Evolutionary conservation across 805 yeast species (phyloP).

Genomic region (Candida nonsorbophila): DNA sequence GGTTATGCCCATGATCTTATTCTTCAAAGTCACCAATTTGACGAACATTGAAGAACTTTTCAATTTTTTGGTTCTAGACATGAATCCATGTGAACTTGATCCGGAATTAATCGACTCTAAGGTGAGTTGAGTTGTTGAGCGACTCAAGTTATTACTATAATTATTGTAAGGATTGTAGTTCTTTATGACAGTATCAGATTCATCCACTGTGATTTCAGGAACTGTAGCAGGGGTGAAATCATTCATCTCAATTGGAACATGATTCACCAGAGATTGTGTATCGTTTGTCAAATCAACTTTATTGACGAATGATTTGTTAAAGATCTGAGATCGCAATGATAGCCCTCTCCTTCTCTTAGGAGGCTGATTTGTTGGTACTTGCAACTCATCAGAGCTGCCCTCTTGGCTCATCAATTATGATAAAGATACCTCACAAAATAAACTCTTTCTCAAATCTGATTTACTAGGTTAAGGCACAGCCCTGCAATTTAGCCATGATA

Average conservation of each 20-base stretch:
- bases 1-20: constrained; percentile 41
- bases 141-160: constrained; percentile 8
- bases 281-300: background rate
- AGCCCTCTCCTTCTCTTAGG: constrained; percentile 55
- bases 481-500: no score
- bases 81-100: constrained; percentile 12
- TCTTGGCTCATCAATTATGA: background rate
- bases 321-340: constrained; percentile 60
- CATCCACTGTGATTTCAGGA: constrained; percentile 19
- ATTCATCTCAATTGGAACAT: background rate
- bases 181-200: constrained; percentile 1
- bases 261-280: constrained; percentile 1
- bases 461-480: no score
- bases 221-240: constrained; percentile 1
- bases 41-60: constrained; percentile 9
- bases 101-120: constrained; percentile 11
- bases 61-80: constrained; percentile 10
- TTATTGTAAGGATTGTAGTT: constrained; percentile 8
- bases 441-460: no score
- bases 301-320: constrained; percentile 36
- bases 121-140: constrained; percentile 20
- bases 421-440: no score
- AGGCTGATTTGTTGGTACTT: constrained; percentile 12
- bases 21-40: constrained; percentile 16
- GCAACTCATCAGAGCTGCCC: background rate